Base-by-base conservation (phyloP, 306 rosid species). In the Acmispon strigosus region DNA sequence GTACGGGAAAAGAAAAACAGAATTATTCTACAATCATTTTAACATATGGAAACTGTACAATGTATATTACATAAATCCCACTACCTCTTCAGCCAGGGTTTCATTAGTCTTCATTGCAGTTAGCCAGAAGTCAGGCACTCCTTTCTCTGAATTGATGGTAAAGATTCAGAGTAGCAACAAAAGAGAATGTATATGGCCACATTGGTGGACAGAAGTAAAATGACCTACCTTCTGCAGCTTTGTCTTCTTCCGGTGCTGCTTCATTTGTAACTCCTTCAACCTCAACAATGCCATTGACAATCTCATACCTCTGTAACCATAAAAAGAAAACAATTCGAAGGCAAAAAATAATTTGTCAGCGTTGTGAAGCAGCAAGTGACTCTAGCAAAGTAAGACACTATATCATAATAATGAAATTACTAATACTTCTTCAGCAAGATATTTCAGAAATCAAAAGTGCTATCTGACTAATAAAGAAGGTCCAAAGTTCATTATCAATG, bases 61-160 rank as follows among this genome's bases (percentile, higher is more conserved):
- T 39, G 6, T n/a, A 66, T 27, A 41, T 16, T 18, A 59, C 4
- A 53, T 41, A 39, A 55, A 75, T 44, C 57, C 34, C 61, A 39
- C 39, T 66, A 82, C 89, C 86, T 82, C 83, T 69, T 70, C 84
- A 51, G 72, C 73, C 58, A 85, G 62, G 65, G 2, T 66, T 61
- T 79, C 86, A 76, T 82, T 74, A 43, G 53, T 18, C 83, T 85
- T 82, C 85, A 85, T 41, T 14, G 83, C 89, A 69, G 69, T 80
- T 42, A 85, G 75, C 89, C 89, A 85, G 76, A 85, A 85, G 42
- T 50, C 20, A 61, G 89, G 89, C 50, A 85, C 85, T 55, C 89
- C 89, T 79, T 76, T 82, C 64, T 64, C 89, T 85, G 77, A 70
- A 49, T 69, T 42, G 13, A 66, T 66, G 44, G 32, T 62, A 32